Conservation (phyloP, 106 monocot genomes). For the Phalaenopsis equestris region DNA sequence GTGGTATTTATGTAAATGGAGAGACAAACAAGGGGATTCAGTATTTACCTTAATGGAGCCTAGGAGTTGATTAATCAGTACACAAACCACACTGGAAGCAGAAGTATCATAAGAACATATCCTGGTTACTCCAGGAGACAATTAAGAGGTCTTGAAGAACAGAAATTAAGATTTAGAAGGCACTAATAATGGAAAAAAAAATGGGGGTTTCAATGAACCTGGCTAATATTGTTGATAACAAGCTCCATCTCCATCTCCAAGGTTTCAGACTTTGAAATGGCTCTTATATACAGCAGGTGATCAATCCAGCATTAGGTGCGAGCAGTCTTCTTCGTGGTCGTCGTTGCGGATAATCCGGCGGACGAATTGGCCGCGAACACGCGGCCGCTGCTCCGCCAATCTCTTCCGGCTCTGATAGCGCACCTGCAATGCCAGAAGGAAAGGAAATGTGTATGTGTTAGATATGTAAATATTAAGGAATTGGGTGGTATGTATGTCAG, state of each 20-base stretch:
- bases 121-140: neutral
- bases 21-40: too few relatives aligned
- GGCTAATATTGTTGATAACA: neutral
- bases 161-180: neutral
- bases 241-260: neutral
- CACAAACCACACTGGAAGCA: too few relatives aligned
- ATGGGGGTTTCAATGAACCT: neutral
- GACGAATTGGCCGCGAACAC: slow-evolving; percentile 79
- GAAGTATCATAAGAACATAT: too few relatives aligned
- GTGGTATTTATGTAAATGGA: too few relatives aligned
- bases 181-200: neutral
- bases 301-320: slow-evolving; percentile 1
- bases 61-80: too few relatives aligned
- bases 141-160: neutral
- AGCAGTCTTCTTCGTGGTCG: slow-evolving; percentile 16
- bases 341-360: slow-evolving; percentile 20
- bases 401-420: slow-evolving; percentile 87
- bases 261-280: neutral
- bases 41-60: too few relatives aligned
- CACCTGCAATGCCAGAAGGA: slow-evolving; percentile 39
- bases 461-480: too few relatives aligned
- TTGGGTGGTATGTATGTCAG: too few relatives aligned
- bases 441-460: too few relatives aligned
- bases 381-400: slow-evolving; percentile 86
- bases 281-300: neutral